Evolutionary conservation across 208 protist species (phyloP).

Genomic region (Leishmania major): DNA sequence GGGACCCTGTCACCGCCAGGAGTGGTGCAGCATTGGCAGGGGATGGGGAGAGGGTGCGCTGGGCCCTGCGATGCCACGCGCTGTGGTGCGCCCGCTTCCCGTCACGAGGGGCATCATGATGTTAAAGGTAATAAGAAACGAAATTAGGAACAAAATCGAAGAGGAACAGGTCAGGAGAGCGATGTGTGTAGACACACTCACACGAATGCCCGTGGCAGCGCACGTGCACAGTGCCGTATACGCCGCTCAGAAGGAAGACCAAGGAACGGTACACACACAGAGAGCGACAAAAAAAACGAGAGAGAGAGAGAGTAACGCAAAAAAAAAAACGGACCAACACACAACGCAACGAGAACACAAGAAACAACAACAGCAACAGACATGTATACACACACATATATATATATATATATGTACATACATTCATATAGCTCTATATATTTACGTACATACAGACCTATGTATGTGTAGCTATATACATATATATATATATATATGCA

Average conservation of each 20-base stretch:
- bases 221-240: neutral
- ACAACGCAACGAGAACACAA: neutral
- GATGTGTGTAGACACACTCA: neutral
- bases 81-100: too few species aligned
- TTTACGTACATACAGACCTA: too few species aligned
- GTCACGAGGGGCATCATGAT: too few species aligned
- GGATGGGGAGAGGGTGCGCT: neutral
- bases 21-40: neutral
- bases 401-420: neutral
- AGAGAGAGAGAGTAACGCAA: too few species aligned
- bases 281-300: too few species aligned
- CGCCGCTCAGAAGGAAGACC: neutral
- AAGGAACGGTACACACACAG: neutral
- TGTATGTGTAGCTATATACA: too few species aligned
- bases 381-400: neutral
- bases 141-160: neutral
- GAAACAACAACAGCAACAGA: too few species aligned
- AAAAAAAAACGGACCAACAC: neutral
- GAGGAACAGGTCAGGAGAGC: neutral
- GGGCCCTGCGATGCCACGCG: neutral
- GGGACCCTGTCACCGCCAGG: neutral
- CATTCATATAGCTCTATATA: too few species aligned
- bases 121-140: neutral
- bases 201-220: neutral
- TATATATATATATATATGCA: too few species aligned